These are phyloP conservation scores for Plantago lanceolata DNA, from an alignment of 305 asterid genomes.

Conservation along the genomic window DNA sequence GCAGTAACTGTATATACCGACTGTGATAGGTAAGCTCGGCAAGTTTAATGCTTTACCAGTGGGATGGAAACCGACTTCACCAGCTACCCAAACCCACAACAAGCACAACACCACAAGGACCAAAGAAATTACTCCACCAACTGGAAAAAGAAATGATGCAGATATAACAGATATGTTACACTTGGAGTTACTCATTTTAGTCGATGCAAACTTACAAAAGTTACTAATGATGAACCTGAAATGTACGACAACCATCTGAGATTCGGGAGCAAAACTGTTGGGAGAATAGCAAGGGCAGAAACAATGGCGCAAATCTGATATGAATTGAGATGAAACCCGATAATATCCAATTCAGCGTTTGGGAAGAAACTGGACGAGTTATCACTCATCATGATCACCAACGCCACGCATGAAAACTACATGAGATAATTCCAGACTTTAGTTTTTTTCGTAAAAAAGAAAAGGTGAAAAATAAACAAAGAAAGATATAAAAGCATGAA, in stretches of 20 bases:
- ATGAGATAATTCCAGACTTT: conserved; percentile 15
- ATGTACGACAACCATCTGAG: conserved; percentile 74
- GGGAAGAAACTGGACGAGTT: conserved; percentile 62
- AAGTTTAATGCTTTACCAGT: conserved; percentile 54
- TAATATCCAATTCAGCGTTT: conserved; percentile 38
- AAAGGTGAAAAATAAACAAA: background rate
- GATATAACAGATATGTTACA: background rate
- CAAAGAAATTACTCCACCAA: conserved; percentile 68
- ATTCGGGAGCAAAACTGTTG: conserved; percentile 81
- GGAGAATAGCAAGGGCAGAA: conserved; percentile 70
- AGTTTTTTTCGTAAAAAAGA: conserved; percentile 2
- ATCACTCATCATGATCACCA: conserved; percentile 87
- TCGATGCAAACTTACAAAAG: background rate
- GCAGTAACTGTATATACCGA: conserved; percentile 86
- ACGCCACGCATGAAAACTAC: conserved; percentile 85
- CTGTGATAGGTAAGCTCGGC: conserved; percentile 52
- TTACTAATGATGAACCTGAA: conserved; percentile 47
- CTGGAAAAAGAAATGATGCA: conserved; percentile 39
- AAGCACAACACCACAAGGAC: conserved; percentile 62
- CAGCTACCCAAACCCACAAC: conserved; percentile 61
- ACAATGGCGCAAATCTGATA: conserved; percentile 66
- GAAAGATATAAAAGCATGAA: conserved; percentile 7
- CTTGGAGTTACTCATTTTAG: background rate
- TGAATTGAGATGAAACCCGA: conserved; percentile 62
- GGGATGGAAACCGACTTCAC: conserved; percentile 59